Evolutionary conservation across 345 rosid species (phyloP), one percentile per base, ranked within the genome.

Genomic region (Abelmoschus esculentus): DNA sequence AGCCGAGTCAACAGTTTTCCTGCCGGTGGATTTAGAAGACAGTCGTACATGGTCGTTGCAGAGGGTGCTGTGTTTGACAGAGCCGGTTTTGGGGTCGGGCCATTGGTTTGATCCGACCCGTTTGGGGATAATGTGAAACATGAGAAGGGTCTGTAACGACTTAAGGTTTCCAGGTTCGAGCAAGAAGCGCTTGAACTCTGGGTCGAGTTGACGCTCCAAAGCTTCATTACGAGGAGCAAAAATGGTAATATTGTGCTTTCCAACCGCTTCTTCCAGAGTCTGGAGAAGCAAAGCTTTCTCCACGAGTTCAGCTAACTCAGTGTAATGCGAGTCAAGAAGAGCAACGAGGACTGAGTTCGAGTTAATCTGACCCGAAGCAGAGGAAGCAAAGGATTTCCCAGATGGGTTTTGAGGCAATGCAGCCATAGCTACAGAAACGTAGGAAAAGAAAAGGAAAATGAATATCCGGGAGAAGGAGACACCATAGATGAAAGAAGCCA

Each of bases 341-440:
- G 97, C 97, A 1, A 93, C 96, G n/a, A 93, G 90, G 67, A 93
- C 88, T 0, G 97, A 93, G 73, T 91, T 93, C 1, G 98, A 93
- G 88, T 86, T 93, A 70, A 93, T 86, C 72, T 83, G 92, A 71
- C 76, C 73, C 0, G 85, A n/a, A 11, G 62, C 59, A 0, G 77
- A 59, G 0, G 82, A 65, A 15, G 76, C 71, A 26, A 63, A 6
- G 34, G 60, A 34, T 66, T 75, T 79, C 6, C 66, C 47, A 67
- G 70, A 55, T 6, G 77, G 74, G 72, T 74, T 80, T 50, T 73
- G 84, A 6, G 86, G 83, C 85, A 86, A 86, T 81, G 96, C 81
- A 15, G 83, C 72, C 12, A 47, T 14, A 57, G 82, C 61, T 17
- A 52, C 7, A 12, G 67, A 12, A 38, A 74, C 18, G 69, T 77